Conservation (phyloP, 2,329 filamentous ascomycete genomes). For the Exophiala spinifera region DNA sequence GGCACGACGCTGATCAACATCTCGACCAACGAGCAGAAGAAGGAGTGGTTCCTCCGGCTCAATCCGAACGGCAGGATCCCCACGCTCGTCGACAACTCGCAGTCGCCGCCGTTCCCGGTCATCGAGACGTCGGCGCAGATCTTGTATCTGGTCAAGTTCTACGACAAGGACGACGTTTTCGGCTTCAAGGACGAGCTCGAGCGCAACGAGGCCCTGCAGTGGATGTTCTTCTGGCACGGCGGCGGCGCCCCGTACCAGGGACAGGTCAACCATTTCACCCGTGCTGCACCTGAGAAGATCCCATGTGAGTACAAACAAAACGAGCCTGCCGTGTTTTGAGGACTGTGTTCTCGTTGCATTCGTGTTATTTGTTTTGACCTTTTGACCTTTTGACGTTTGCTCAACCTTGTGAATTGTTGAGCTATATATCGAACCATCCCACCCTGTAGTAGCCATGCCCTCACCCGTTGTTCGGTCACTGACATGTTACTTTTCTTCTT, state of each 20-base stretch:
- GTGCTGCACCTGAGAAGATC: constrained; percentile 46
- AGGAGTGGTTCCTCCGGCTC: constrained; percentile 42
- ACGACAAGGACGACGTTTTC: constrained; percentile 50
- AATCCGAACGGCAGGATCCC: constrained; percentile 45
- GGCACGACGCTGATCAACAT: constrained; percentile 51
- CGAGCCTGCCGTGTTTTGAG: too few relatives aligned
- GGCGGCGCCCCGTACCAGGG: constrained; percentile 34
- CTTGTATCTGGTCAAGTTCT: constrained; percentile 51
- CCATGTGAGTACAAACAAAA: constrained; percentile 42
- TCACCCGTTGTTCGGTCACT: too few relatives aligned
- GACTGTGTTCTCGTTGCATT: too few relatives aligned
- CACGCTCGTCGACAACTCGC: constrained; percentile 50
- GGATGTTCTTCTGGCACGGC: constrained; percentile 53
- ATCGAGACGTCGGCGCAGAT: constrained; percentile 55
- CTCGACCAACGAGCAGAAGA: constrained; percentile 54
- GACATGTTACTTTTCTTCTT: too few relatives aligned
- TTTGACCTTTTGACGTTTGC: too few relatives aligned
- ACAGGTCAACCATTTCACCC: constrained; percentile 47
- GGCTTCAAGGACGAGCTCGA: constrained; percentile 53
- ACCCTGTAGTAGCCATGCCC: too few relatives aligned
- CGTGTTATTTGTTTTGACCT: not conserved
- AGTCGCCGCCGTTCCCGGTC: constrained; percentile 50
- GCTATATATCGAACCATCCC: too few relatives aligned
- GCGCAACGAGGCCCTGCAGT: constrained; percentile 49
- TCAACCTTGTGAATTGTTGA: too few relatives aligned